phyloP scores from a whole-genome alignment of 1,284 basidiomycete species.

The Bjerkandera adusta region DNA sequence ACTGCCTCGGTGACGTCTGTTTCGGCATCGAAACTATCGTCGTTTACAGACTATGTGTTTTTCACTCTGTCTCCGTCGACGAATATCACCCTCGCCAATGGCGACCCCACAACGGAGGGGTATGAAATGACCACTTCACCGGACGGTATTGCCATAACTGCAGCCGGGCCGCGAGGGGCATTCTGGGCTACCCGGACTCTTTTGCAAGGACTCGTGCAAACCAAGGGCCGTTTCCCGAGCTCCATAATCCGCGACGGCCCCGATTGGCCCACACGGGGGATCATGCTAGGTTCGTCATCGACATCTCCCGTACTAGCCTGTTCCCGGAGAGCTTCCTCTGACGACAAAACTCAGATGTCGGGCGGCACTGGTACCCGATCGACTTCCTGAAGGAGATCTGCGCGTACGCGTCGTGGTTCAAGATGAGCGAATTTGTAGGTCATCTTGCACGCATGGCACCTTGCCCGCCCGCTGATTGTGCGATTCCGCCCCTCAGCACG shows the following conservation, averaged over 20 bases:
- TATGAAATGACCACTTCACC: slow-evolving; percentile 29
- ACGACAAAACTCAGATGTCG: slow-evolving; percentile 25
- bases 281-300: slow-evolving; percentile 31
- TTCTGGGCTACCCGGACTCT: slow-evolving; percentile 37
- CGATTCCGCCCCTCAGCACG: slow-evolving; percentile 20
- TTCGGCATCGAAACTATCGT: slow-evolving; percentile 4
- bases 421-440: slow-evolving; percentile 32
- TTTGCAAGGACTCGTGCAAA: slow-evolving; percentile 32
- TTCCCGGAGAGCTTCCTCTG: no score
- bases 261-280: slow-evolving; percentile 34
- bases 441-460: background rate
- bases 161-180: slow-evolving; percentile 31
- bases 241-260: slow-evolving; percentile 32
- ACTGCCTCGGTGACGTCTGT: slow-evolving; percentile 19
- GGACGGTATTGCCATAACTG: slow-evolving; percentile 26
- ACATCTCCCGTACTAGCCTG: background rate
- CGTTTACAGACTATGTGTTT: slow-evolving; percentile 20
- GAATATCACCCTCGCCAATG: slow-evolving; percentile 27
- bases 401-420: slow-evolving; percentile 36
- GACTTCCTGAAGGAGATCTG: slow-evolving; percentile 33
- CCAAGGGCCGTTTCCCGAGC: slow-evolving; percentile 25
- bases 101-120: slow-evolving; percentile 30
- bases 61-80: slow-evolving; percentile 22
- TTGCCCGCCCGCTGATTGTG: slow-evolving; percentile 9
- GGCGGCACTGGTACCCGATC: slow-evolving; percentile 34